Conservation (phyloP, 2,329 filamentous ascomycete genomes). For the Fusarium sp. region DNA sequence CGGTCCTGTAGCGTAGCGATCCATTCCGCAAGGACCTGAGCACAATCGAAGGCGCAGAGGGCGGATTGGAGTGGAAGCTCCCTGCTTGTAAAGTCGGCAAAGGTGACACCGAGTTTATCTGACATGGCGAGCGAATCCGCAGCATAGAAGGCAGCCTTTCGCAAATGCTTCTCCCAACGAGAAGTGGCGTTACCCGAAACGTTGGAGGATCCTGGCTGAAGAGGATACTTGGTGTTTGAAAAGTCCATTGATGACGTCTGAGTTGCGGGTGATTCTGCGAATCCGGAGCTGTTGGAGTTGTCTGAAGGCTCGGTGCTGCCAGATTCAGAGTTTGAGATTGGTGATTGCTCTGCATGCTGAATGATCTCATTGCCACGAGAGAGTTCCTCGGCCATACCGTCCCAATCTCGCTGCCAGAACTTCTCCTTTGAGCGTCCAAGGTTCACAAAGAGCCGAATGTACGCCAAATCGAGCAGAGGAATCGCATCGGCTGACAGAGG, state of each 20-base stretch:
- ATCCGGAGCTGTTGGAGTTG: conserved; percentile 58
- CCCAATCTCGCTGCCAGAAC: conserved; percentile 94
- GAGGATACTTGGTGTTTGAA: conserved; percentile 52
- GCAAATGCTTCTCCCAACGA: conserved; percentile 85
- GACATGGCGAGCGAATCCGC: conserved; percentile 91
- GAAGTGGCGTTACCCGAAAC: conserved; percentile 62
- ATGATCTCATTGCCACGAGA: conserved; percentile 80
- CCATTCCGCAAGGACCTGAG: conserved; percentile 95
- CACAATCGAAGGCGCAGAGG: conserved; percentile 93
- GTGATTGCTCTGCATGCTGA: conserved; percentile 75
- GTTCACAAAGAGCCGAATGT: conserved; percentile 92
- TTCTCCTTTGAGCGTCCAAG: conserved; percentile 91
- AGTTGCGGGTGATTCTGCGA: conserved; percentile 63
- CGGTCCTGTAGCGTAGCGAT: conserved; percentile 91
- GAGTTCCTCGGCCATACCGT: conserved; percentile 88
- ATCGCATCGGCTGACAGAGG: conserved; percentile 91
- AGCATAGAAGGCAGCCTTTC: conserved; percentile 95
- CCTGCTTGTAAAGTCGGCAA: conserved; percentile 83
- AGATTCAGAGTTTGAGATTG: conserved; percentile 61
- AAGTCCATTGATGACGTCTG: conserved; percentile 62
- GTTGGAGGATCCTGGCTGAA: conserved; percentile 39
- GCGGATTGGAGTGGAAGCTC: conserved; percentile 91
- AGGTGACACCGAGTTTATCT: conserved; percentile 85
- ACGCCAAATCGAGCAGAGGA: conserved; percentile 89
- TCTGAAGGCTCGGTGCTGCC: conserved; percentile 58